Base-by-base conservation (phyloP, 164 flowering plant species). In the Saururus chinensis region DNA sequence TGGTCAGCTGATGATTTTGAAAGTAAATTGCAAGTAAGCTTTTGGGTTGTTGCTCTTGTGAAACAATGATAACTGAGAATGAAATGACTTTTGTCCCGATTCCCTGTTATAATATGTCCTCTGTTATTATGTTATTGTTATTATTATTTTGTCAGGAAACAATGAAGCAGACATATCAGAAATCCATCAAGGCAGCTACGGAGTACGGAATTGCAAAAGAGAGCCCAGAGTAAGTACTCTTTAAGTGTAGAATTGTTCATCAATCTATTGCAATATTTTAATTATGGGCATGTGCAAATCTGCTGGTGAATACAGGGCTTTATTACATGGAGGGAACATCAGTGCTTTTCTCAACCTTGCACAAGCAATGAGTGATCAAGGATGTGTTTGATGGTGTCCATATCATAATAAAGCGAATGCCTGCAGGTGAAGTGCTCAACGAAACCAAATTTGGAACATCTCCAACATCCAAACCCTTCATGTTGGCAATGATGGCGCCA, bases 1-100 rank as follows among this genome's bases (percentile, higher is more conserved):
- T 91, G 99, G 96, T 84, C 99, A 17, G 88, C 96, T 0, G 95
- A 89, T 75, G 96, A 89, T 64, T 89, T 95, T 60, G 96, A 89
- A 74, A 76, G 88, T 69, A 95, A 91, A 71, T 71, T 95, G 66
- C 97, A 89, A 87, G 99, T 85, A 59, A 60, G 61, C 22, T 21
- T 56, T 8, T 1, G 51, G 16, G 24, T 14, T 54, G 22, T 35
- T 10, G 40, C 1, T 14, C 17, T 58, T 19, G 17, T 53, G 4
- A 3, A 11, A 9, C 11, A 2, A 7, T 20, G 20, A n/a, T 11
- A 53, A 19, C 1, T 52, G 11, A 20, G 20, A n/a, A 20, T 53
- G 25, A 53, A 1, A 20, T 30, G 10, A 45, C 12, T 45, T 53
- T n/a, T 53, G 19, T 53, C 22, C 10, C 19, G 56, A 23, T 53